Conservation (phyloP, 495 filamentous ascomycete species). For the Neurospora sp. region DNA sequence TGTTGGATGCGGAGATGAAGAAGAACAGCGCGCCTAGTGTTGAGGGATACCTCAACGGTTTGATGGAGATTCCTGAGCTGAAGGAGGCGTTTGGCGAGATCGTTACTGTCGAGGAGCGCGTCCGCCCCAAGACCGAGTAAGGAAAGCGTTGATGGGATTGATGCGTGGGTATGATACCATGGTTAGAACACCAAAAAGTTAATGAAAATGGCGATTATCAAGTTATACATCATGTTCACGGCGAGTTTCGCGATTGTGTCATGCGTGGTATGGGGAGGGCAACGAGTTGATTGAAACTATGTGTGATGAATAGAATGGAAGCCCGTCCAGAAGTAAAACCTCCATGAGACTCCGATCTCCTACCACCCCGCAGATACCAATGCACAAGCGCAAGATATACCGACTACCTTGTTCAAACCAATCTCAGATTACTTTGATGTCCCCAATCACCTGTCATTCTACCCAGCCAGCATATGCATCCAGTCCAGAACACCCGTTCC, state of each 20-base stretch:
- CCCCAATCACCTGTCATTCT: background rate
- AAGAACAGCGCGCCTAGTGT: slow-evolving; percentile 29
- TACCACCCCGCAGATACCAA: background rate
- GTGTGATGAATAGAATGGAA: background rate
- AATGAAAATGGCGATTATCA: background rate
- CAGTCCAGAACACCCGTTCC: background rate
- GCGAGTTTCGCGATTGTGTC: background rate
- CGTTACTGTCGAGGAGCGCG: slow-evolving; percentile 31
- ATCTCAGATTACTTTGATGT: background rate
- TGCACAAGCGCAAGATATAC: background rate
- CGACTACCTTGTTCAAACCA: background rate
- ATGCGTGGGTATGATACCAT: background rate
- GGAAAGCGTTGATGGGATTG: background rate
- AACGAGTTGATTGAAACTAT: background rate
- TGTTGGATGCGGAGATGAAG: slow-evolving; percentile 43
- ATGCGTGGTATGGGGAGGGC: background rate
- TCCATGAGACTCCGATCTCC: background rate
- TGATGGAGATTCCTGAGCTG: slow-evolving; percentile 35
- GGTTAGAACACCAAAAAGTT: background rate
- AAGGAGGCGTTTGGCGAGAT: slow-evolving; percentile 41
- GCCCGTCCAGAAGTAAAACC: background rate
- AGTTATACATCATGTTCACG: too few species aligned
- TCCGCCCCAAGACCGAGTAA: background rate
- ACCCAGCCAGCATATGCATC: background rate
- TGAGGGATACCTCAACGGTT: slow-evolving; percentile 34